A percentile compares a stretch with the other conserved stretches of the same genome.
Conservation (phyloP, 352 stramenopile species). For the Phytopythium helicoides region DNA sequence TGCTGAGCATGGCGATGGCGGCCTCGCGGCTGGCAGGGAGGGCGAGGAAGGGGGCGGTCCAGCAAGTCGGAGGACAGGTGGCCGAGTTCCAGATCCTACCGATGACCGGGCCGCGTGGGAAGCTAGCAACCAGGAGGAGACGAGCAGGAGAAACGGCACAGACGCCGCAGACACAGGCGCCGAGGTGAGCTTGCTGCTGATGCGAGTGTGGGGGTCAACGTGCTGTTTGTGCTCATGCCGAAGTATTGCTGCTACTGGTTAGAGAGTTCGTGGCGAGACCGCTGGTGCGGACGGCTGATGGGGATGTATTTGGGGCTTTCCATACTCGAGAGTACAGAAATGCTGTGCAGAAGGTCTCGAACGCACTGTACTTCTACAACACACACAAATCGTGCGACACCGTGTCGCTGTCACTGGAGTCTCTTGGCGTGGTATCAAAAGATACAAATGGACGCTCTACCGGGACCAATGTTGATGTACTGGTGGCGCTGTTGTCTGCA, state of each 20-base stretch:
- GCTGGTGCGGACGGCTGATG: constrained; percentile 39
- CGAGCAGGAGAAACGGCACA: constrained; percentile 1
- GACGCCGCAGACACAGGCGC: constrained; percentile 3
- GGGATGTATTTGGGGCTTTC: constrained; percentile 52
- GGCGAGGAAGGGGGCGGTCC: neutral
- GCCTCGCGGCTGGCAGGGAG: constrained; percentile 3
- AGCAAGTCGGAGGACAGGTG: constrained; percentile 8
- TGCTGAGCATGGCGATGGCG: constrained; percentile 65
- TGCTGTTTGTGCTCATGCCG: constrained; percentile 1
- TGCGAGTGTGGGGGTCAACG: constrained; percentile 2
- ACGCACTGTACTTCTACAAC: constrained; percentile 53
- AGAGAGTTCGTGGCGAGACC: constrained; percentile 64
- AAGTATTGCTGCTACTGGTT: constrained; percentile 9
- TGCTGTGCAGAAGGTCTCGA: constrained; percentile 29
- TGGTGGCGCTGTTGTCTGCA: constrained; percentile 44
- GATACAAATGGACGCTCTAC: neutral
- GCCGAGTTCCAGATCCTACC: constrained; percentile 62
- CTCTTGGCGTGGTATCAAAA: constrained; percentile 22
- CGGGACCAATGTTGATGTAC: constrained; percentile 7
- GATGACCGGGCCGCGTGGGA: constrained; percentile 1
- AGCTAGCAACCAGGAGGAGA: constrained; percentile 5
- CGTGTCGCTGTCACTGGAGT: constrained; percentile 37
- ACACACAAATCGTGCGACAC: constrained; percentile 71
- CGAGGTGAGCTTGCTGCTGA: constrained; percentile 14
- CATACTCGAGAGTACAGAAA: constrained; percentile 45